Evolutionary conservation across 2,329 filamentous ascomycete species (phyloP), one percentile per base, ranked within the genome.

Genomic region (Paramyrothecium sp.): DNA sequence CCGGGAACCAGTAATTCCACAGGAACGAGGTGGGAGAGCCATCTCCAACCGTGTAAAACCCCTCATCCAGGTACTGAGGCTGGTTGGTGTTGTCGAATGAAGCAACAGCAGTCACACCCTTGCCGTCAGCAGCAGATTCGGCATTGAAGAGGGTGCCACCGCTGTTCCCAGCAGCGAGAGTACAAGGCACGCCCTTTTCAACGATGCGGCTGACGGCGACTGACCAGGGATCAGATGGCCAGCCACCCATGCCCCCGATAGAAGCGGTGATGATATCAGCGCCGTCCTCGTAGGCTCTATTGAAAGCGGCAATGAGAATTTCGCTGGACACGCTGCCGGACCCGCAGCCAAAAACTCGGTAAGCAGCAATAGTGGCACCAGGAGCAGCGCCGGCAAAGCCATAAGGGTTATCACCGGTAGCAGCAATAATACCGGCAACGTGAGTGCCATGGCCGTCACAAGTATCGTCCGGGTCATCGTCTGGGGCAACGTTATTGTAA

Each of bases 391-490:
- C 84, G 23, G 78, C 78, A 61, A 84, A 80, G 21, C 78, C 78
- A 17, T 76, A 77, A 2, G 74, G 67, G 63, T 84, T 74, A 10
- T 53, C 51, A 49, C 67, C 64, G 65, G 84, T 79, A 2, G 83
- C 84, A 2, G 82, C 84, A 54, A 88, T 80, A 60, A 83, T 86
- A 50, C 85, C 85, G 3, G 83, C 76, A 38, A 85, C 82, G 67
- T 85, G 83, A 2, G 80, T 84, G 17, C 84, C 83, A 65, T 87
- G 83, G 7, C 83, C 83, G 3, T 67, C 71, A 61, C 81, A 83
- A 56, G 56, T 20, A 33, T 78, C 79, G 58, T 80, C 78, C 3
- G 82, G 83, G 58, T 83, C 80, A 2, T 68, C 56, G 59, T 79
- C 79, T 1, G 80, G 78, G 1, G 70, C 55, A 13, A 75, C 73